Evolutionary conservation across 2,329 filamentous ascomycete species (phyloP).

Genomic region (Pestalotiopsis sp.): DNA sequence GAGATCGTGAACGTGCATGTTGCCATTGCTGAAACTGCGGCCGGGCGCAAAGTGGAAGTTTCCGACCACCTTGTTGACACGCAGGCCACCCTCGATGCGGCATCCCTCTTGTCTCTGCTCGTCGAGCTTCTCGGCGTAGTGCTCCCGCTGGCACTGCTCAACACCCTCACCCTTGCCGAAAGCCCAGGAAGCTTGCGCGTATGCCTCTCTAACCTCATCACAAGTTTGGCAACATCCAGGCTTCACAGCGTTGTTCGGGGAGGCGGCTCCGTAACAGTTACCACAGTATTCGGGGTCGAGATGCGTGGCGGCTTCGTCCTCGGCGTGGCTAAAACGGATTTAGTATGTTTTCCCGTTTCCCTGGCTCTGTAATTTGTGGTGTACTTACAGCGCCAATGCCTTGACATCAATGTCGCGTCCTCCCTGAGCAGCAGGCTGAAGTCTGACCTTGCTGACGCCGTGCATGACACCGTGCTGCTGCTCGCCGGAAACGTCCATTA

Average conservation of each 20-base stretch:
- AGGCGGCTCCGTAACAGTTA: conserved; percentile 82
- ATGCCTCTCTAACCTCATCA: conserved; percentile 94
- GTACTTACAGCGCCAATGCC: conserved; percentile 66
- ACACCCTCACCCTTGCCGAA: conserved; percentile 92
- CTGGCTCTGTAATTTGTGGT: background rate
- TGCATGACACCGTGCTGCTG: conserved; percentile 94
- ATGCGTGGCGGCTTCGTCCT: conserved; percentile 72
- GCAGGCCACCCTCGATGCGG: conserved; percentile 86
- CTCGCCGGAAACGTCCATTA: conserved; percentile 98
- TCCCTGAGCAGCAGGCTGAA: conserved; percentile 73
- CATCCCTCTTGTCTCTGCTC: conserved; percentile 90
- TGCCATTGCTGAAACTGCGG: conserved; percentile 92
- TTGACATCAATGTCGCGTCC: conserved; percentile 74
- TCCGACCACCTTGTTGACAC: conserved; percentile 97
- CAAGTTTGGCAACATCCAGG: conserved; percentile 96
- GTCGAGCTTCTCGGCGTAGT: conserved; percentile 88
- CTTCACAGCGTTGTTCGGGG: conserved; percentile 74
- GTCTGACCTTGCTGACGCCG: conserved; percentile 87
- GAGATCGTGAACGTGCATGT: conserved; percentile 96
- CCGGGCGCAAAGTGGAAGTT: conserved; percentile 99
- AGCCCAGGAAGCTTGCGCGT: conserved; percentile 86
- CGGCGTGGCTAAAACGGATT: conserved; percentile 56
- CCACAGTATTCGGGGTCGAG: conserved; percentile 93
- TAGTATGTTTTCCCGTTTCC: background rate
- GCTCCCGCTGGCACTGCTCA: conserved; percentile 93